Conservation (phyloP, 768 basidiomycete species). For the Lactarius pseudohatsudake region DNA sequence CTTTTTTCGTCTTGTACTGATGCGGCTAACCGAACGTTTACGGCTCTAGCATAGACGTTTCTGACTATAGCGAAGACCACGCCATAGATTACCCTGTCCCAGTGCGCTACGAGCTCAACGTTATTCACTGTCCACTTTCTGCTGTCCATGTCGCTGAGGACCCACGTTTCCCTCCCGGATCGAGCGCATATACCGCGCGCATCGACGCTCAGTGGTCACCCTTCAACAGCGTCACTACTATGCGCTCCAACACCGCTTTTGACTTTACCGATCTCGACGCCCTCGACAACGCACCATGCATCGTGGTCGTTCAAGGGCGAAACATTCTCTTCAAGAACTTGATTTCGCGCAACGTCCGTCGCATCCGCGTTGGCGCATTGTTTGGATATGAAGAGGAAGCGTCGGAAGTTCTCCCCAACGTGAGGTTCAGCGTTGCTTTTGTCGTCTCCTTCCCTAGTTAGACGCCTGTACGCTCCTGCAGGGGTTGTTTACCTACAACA, state of each 20-base stretch:
- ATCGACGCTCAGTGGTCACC: conserved; percentile 13
- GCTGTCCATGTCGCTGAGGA: conserved; percentile 25
- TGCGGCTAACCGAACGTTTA: background rate
- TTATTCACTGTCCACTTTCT: conserved; percentile 25
- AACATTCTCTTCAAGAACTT: conserved; percentile 25
- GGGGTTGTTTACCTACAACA: conserved; percentile 23
- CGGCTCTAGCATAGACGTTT: conserved; percentile 22
- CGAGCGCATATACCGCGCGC: conserved; percentile 18
- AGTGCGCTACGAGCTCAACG: conserved; percentile 27
- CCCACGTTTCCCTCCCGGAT: conserved; percentile 26
- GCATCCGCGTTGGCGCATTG: conserved; percentile 22
- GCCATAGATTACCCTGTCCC: conserved; percentile 25
- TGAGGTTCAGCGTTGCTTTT: conserved; percentile 17
- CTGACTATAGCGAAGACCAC: conserved; percentile 25
- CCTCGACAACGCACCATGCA: conserved; percentile 18
- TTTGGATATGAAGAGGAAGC: conserved; percentile 25
- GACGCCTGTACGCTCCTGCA: conserved; percentile 21
- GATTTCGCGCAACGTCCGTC: conserved; percentile 12
- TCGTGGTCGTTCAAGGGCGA: conserved; percentile 20
- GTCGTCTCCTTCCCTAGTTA: conserved; percentile 10
- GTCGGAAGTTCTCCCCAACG: conserved; percentile 20
- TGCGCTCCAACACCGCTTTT: conserved; percentile 24
- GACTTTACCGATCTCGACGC: conserved; percentile 24
- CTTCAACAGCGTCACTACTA: conserved; percentile 18
- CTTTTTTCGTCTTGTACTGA: background rate